Evolutionary conservation across 805 yeast genomes (phyloP), one percentile per base, ranked within the genome.

Genomic region (Ogataea nitratoaversa): DNA sequence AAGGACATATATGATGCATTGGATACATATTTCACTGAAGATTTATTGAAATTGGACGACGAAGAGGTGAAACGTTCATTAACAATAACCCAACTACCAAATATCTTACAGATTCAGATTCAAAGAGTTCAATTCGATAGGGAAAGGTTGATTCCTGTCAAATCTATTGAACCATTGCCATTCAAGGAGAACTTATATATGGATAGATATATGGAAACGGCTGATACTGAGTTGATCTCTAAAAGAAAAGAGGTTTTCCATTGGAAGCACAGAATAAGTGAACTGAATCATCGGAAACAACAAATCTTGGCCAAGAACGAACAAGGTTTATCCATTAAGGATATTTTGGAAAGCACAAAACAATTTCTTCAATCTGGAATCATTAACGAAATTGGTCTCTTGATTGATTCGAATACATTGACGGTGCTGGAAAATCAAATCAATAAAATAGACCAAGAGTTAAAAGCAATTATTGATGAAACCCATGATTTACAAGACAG

Each of bases 81-180:
- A 34, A 77, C 90, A 0, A 74, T 91, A 4, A 71, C 77, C 8
- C 72, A 78, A 41, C 64, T 88, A 17, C 99, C 99, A 0, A 79
- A 81, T 5, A 76, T 93, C 37, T 62, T 93, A 36, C 99, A 93
- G 59, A 77, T 93, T 36, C 99, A 93, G 57, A 85, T 93, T 7
- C 98, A 90, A 63, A 72, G 99, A 56, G 98, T 93, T 1, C 86
- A 87, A 58, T 93, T 82, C 59, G 96, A 93, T 56, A 71, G 89
- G 33, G 82, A 71, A 40, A 64, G 74, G 12, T 71, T 81, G 37
- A 74, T 82, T 62, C 87, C 95, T 0, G 86, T 86, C 54, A 93
- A 93, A 58, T 82, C 89, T 2, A 73, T 77, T 32, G 89, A 84
- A 42, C 95, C 89, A 8, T 70, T 93, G 35, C 90, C 90, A 3